Percentiles rank a stretch among this genome's conserved stretches.
Conservation (phyloP, 1,284 basidiomycete genomes). For the Flammula alnicola region DNA sequence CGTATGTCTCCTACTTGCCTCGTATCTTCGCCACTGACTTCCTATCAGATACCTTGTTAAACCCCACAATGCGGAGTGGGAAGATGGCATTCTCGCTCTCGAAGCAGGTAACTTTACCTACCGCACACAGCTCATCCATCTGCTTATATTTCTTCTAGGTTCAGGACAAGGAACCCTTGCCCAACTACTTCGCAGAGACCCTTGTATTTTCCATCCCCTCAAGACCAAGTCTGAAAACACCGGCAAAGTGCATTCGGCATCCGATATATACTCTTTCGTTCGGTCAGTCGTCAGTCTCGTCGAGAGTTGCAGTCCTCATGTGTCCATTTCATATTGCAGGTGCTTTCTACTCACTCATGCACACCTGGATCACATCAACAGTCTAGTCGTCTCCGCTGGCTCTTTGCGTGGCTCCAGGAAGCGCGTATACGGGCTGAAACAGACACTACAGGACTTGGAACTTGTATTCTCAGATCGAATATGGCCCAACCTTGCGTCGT, state of each 20-base stretch:
- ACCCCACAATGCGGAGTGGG: constrained; percentile 57
- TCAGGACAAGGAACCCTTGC: constrained; percentile 72
- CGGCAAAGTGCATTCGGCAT: constrained; percentile 42
- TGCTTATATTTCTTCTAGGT: constrained; percentile 44
- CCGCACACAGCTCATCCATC: background rate
- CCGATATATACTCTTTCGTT: constrained; percentile 63
- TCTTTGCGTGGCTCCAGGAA: constrained; percentile 66
- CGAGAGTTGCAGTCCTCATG: constrained; percentile 4
- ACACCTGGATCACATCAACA: constrained; percentile 82
- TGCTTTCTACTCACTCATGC: constrained; percentile 81
- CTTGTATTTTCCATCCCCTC: constrained; percentile 51
- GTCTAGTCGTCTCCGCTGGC: constrained; percentile 78
- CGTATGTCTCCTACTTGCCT: constrained; percentile 47
- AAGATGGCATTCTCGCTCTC: constrained; percentile 70
- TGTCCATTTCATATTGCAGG: constrained; percentile 38
- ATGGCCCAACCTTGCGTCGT: constrained; percentile 84
- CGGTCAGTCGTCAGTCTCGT: constrained; percentile 41
- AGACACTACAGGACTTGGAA: constrained; percentile 71
- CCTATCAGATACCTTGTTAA: constrained; percentile 71
- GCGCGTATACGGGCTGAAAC: constrained; percentile 63
- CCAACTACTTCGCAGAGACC: constrained; percentile 54
- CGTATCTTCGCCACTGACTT: constrained; percentile 14
- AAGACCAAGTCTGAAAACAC: constrained; percentile 20
- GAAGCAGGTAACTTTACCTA: constrained; percentile 65
- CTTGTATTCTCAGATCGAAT: constrained; percentile 77